Evolutionary conservation across 192 early-diverging fungal species (phyloP).

Genomic region (Coemansia sp.): DNA sequence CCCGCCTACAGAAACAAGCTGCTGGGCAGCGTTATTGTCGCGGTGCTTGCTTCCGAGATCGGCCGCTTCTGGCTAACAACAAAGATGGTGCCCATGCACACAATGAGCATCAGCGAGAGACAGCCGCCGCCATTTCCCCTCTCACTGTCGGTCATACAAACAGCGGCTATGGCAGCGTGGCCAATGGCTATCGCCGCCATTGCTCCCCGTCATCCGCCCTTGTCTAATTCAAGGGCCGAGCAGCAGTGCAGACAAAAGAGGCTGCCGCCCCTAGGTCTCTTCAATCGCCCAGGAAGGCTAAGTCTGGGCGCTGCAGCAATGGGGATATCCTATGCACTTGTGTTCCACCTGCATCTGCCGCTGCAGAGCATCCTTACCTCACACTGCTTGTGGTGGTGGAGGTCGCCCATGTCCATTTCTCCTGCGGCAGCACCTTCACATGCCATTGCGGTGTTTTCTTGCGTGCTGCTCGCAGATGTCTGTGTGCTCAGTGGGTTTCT

Average conservation of each 20-base stretch:
- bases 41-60: neutral
- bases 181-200: neutral
- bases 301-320: neutral
- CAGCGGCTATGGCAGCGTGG: neutral
- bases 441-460: neutral
- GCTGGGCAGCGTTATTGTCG: neutral
- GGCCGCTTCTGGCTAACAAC: neutral
- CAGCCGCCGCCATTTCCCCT: neutral
- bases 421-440: neutral
- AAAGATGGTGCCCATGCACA: neutral
- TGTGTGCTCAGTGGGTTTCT: neutral
- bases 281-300: neutral
- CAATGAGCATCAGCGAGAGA: neutral
- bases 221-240: neutral
- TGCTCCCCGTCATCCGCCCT: neutral
- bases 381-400: neutral
- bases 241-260: too few species aligned
- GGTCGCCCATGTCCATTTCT: neutral
- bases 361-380: neutral
- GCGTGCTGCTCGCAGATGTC: neutral
- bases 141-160: neutral
- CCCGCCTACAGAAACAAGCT: neutral
- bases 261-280: neutral
- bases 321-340: constrained; percentile 1
- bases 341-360: constrained; percentile 2